These are phyloP conservation scores for Wallacemonas sp. DNA, from an alignment of 208 protist genomes.

Conservation along the genomic window DNA sequence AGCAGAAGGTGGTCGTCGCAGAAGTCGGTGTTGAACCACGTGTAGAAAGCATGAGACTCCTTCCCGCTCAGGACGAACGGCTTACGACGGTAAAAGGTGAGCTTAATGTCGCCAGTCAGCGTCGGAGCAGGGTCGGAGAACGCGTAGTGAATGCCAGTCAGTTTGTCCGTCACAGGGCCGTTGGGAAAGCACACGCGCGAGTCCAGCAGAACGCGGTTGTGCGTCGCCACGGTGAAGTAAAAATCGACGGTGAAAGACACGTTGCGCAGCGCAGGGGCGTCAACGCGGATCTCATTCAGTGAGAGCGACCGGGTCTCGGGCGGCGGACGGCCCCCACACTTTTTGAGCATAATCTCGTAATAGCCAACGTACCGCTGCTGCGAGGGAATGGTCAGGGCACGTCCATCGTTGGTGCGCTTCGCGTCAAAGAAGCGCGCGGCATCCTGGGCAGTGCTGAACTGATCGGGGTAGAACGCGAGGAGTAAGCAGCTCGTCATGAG, in stretches of 20 bases:
- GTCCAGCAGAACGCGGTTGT: constrained; percentile 35
- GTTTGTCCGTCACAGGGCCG: constrained; percentile 22
- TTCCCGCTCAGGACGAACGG: constrained; percentile 23
- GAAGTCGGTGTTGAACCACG: constrained; percentile 49
- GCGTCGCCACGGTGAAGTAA: constrained; percentile 42
- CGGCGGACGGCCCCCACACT: constrained; percentile 27
- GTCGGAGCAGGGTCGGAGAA: constrained; percentile 22
- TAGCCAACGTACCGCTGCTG: constrained; percentile 66
- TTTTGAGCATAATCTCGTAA: constrained; percentile 32
- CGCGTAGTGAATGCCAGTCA: constrained; percentile 32
- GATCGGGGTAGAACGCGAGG: constrained; percentile 32
- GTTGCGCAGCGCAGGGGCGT: not conserved
- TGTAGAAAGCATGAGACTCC: constrained; percentile 30
- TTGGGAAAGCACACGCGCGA: constrained; percentile 38
- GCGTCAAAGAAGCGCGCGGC: constrained; percentile 70
- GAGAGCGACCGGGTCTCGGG: not conserved
- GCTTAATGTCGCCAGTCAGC: constrained; percentile 36
- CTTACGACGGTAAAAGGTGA: constrained; percentile 41
- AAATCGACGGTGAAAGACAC: constrained; percentile 25
- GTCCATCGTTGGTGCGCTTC: constrained; percentile 59
- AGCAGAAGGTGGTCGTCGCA: constrained; percentile 18
- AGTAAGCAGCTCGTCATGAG: constrained; percentile 92
- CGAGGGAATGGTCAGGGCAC: constrained; percentile 88
- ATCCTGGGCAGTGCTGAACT: constrained; percentile 37
- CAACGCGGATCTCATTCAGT: constrained; percentile 9